These are phyloP conservation scores for Rhizomucor miehei DNA, from an alignment of 371 early-diverging fungal species.

Conservation along the genomic window DNA sequence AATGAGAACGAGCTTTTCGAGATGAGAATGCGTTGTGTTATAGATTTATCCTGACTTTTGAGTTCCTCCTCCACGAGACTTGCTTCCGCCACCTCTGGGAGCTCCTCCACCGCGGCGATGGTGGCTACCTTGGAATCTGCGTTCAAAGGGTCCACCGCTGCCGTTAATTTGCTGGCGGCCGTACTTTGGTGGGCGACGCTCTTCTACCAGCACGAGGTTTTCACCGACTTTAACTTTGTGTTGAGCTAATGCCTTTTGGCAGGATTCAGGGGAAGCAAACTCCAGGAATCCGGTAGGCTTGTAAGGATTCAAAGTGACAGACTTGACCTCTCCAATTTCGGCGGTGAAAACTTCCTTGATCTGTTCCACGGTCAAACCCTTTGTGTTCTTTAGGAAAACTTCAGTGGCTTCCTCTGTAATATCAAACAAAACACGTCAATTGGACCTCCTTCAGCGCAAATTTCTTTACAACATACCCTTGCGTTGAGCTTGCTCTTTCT, in stretches of 20 bases:
- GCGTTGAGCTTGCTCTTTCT: not conserved
- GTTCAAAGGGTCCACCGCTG: constrained; percentile 11
- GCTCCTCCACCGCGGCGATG: constrained; percentile 18
- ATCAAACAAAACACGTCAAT: not conserved
- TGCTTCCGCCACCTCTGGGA: constrained; percentile 11
- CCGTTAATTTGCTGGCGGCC: constrained; percentile 11
- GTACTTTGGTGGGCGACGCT: constrained; percentile 27
- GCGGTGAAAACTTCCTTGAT: constrained; percentile 32
- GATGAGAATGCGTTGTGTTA: not conserved
- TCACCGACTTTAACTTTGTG: constrained; percentile 26
- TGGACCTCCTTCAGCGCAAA: not conserved
- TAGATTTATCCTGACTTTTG: not conserved
- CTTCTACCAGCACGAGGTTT: constrained; percentile 33
- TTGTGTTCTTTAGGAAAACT: constrained; percentile 38
- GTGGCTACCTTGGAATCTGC: constrained; percentile 10
- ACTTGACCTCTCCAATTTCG: constrained; percentile 37
- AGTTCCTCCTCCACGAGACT: constrained; percentile 12
- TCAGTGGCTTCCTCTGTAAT: constrained; percentile 17
- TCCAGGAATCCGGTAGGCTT: constrained; percentile 36
- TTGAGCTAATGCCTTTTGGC: constrained; percentile 40
- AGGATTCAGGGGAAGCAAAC: constrained; percentile 30
- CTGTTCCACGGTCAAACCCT: constrained; percentile 27
- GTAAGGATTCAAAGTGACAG: constrained; percentile 14
- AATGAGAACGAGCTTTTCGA: not conserved
- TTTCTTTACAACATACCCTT: constrained; percentile 10